Conservation (phyloP, 345 rosid species). For the Noccaea caerulescens region DNA sequence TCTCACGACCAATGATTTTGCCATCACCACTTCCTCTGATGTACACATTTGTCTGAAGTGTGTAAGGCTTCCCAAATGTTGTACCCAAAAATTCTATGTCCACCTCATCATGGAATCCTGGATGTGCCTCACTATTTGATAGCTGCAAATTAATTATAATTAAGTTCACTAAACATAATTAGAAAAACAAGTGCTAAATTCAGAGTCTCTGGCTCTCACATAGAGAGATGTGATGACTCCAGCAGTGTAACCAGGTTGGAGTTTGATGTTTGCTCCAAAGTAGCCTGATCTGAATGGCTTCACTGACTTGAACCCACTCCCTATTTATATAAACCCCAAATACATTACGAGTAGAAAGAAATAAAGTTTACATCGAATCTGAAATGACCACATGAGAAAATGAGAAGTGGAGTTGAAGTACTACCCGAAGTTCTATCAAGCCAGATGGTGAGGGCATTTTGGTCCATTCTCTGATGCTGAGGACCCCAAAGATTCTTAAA, state of each 20-base stretch:
- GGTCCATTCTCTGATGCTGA: conserved; percentile 70
- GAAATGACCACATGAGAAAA: conserved; percentile 9
- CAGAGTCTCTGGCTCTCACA: conserved; percentile 53
- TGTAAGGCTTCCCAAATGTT: conserved; percentile 88
- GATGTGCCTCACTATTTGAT: conserved; percentile 88
- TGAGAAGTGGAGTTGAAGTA: background rate
- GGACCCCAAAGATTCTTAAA: conserved; percentile 95
- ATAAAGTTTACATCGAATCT: conserved; percentile 26
- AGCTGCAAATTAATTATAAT: conserved; percentile 51
- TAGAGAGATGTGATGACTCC: conserved; percentile 95
- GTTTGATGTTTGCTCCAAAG: conserved; percentile 84
- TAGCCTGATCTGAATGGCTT: conserved; percentile 88
- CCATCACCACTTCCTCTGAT: conserved; percentile 97
- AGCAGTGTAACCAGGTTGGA: conserved; percentile 93
- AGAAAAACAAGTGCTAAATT: background rate
- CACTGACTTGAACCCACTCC: conserved; percentile 95
- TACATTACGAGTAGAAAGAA: conserved; percentile 7
- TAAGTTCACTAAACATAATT: conserved; percentile 16
- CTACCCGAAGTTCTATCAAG: conserved; percentile 84
- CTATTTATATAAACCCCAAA: conserved; percentile 41
- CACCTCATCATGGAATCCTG: conserved; percentile 90
- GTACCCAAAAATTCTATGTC: conserved; percentile 96
- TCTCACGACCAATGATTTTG: conserved; percentile 84
- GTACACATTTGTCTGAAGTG: conserved; percentile 94
- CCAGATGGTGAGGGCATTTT: conserved; percentile 78